A percentile compares a stretch with the other conserved stretches of the same genome.
phyloP scores from a whole-genome alignment of 208 protist genomes.

The Trypanosoma lewisi region DNA sequence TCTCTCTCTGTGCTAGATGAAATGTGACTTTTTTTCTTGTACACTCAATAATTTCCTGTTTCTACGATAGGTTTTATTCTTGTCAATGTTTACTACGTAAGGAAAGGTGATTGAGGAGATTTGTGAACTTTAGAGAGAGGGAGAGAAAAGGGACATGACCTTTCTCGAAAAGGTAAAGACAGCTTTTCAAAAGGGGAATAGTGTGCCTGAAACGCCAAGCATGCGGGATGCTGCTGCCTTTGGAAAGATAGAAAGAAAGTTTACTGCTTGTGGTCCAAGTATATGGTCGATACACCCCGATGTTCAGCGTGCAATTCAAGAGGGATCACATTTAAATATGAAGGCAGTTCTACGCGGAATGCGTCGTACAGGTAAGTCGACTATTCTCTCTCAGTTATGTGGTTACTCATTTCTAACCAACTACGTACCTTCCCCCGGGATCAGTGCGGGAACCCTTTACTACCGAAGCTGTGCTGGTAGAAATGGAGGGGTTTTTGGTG shows the following conservation, averaged over 20 bases:
- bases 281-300: slow-evolving; percentile 64
- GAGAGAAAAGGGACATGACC: slow-evolving; percentile 8
- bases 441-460: slow-evolving; percentile 61
- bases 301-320: slow-evolving; percentile 59
- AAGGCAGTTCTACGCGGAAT: slow-evolving; percentile 76
- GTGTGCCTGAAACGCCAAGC: not conserved
- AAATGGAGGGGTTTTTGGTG: slow-evolving; percentile 33
- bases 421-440: slow-evolving; percentile 60
- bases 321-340: slow-evolving; percentile 77
- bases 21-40: no score
- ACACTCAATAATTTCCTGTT: no score
- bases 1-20: no score
- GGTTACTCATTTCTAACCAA: slow-evolving; percentile 32
- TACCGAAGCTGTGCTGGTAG: slow-evolving; percentile 5
- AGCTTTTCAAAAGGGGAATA: slow-evolving; percentile 9
- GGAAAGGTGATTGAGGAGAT: not conserved
- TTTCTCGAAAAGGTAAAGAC: slow-evolving; percentile 19
- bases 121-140: not conserved
- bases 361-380: slow-evolving; percentile 64
- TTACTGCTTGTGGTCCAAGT: slow-evolving; percentile 23
- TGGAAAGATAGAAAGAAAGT: not conserved
- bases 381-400: slow-evolving; percentile 59
- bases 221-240: not conserved
- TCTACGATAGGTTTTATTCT: no score
- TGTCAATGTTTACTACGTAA: not conserved